These are phyloP conservation scores for Micractinium sp. DNA, from an alignment of 139 green algal genomes.

Conservation along the genomic window DNA sequence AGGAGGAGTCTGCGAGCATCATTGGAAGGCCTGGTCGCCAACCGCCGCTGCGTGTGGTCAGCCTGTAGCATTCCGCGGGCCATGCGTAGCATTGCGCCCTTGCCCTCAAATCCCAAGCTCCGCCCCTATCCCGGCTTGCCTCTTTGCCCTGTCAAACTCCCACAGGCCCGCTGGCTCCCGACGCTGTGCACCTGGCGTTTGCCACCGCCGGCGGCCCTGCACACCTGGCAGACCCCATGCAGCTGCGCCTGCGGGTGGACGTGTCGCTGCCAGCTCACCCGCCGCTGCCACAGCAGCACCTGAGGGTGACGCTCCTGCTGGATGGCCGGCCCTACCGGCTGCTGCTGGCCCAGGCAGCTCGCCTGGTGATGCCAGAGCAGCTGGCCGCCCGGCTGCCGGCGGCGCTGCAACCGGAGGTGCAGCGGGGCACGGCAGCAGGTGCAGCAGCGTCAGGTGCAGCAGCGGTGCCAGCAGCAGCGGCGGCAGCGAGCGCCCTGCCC, in stretches of 20 bases:
- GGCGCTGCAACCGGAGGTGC: neutral
- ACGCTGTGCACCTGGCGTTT: neutral
- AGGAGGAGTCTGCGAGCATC: neutral
- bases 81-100: too few relatives aligned
- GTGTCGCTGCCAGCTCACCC: neutral
- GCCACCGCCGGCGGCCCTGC: neutral
- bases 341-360: neutral
- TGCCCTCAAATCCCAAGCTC: too few relatives aligned
- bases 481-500: neutral
- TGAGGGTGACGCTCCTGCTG: neutral
- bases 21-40: neutral
- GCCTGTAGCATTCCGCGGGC: neutral
- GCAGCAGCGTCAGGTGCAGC: neutral
- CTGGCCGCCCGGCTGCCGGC: neutral
- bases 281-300: neutral
- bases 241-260: slow-evolving; percentile 3
- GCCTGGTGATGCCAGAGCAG: slow-evolving; percentile 18
- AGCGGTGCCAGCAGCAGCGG: neutral
- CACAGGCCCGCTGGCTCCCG: neutral
- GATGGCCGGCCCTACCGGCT: slow-evolving; percentile 1
- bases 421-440: too few relatives aligned
- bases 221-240: neutral
- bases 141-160: neutral
- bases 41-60: neutral
- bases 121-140: neutral